Evolutionary conservation across 768 basidiomycete genomes (phyloP).

Genomic region (Podaxis mareebaensis): DNA sequence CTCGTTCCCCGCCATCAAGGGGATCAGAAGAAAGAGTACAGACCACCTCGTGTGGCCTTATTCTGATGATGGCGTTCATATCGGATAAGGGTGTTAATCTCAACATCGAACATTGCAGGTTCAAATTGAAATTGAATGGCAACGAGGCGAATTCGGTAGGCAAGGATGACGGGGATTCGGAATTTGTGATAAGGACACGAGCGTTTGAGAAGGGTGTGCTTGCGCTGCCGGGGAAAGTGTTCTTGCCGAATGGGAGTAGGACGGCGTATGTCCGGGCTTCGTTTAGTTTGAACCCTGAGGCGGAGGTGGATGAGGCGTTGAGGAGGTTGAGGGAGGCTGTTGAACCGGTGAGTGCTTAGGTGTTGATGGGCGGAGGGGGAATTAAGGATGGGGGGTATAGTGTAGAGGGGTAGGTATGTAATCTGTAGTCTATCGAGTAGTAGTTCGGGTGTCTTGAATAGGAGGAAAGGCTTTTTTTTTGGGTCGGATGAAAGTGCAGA

Average conservation of each 20-base stretch:
- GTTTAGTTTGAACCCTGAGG: constrained; percentile 69
- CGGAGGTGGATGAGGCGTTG: constrained; percentile 76
- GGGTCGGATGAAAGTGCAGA: not conserved
- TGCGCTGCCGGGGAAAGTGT: constrained; percentile 85
- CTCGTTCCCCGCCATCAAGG: not conserved
- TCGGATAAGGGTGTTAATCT: not conserved
- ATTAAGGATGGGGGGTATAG: too few relatives aligned
- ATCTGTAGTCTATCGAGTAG: too few relatives aligned
- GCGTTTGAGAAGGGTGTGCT: constrained; percentile 83
- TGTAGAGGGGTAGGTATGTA: too few relatives aligned
- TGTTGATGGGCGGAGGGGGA: not conserved
- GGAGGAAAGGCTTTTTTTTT: too few relatives aligned
- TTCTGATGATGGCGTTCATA: not conserved
- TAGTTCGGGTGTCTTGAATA: too few relatives aligned
- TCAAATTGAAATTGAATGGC: constrained; percentile 56
- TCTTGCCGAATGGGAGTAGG: constrained; percentile 70
- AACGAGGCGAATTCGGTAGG: constrained; percentile 12
- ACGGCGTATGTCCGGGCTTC: constrained; percentile 80
- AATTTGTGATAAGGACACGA: constrained; percentile 66
- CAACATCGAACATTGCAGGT: constrained; percentile 44
- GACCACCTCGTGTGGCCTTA: not conserved
- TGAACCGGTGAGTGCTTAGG: constrained; percentile 27
- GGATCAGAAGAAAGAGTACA: too few relatives aligned
- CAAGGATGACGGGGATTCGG: constrained; percentile 61
- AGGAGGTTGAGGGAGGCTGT: constrained; percentile 51